Conservation (phyloP, 2,329 filamentous ascomycete genomes). For the Trichoderma koningii region DNA sequence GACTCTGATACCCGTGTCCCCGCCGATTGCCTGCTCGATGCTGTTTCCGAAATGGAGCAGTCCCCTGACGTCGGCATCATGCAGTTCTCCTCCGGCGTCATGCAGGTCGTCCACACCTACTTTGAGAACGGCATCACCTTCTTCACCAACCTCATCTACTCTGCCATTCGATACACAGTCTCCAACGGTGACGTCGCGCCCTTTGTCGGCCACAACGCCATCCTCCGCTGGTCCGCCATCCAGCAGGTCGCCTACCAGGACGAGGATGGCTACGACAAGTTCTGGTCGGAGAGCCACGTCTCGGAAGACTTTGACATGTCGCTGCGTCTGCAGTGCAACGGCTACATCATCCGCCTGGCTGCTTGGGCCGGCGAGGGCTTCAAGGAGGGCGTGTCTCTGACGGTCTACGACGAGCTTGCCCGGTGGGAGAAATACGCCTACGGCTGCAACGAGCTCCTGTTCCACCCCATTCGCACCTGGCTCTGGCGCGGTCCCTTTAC, state of each 20-base stretch:
- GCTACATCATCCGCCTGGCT: slow-evolving; percentile 72
- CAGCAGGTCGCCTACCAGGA: slow-evolving; percentile 72
- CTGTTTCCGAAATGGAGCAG: slow-evolving; percentile 79
- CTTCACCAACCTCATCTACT: slow-evolving; percentile 75
- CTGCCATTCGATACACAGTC: slow-evolving; percentile 75
- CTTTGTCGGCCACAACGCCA: slow-evolving; percentile 79
- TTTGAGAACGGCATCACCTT: slow-evolving; percentile 72
- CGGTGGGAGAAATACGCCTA: slow-evolving; percentile 89
- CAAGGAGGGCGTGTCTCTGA: slow-evolving; percentile 81
- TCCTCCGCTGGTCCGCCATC: slow-evolving; percentile 74
- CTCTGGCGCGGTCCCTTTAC: slow-evolving; percentile 74
- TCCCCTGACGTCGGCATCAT: slow-evolving; percentile 77
- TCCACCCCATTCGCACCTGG: slow-evolving; percentile 77
- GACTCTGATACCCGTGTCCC: slow-evolving; percentile 81
- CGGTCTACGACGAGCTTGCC: slow-evolving; percentile 80
- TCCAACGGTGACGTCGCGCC: slow-evolving; percentile 75
- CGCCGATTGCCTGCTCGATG: slow-evolving; percentile 74
- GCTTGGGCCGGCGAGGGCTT: slow-evolving; percentile 76
- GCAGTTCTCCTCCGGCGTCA: slow-evolving; percentile 76
- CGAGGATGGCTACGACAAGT: slow-evolving; percentile 73
- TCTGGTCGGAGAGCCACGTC: slow-evolving; percentile 79
- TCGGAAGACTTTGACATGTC: slow-evolving; percentile 85
- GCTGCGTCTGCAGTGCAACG: slow-evolving; percentile 70
- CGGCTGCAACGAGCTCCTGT: slow-evolving; percentile 79
- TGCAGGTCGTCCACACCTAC: slow-evolving; percentile 75